Evolutionary conservation across 2,329 filamentous ascomycete species (phyloP), one percentile per base, ranked within the genome.

Genomic region (Didymella lethalis): DNA sequence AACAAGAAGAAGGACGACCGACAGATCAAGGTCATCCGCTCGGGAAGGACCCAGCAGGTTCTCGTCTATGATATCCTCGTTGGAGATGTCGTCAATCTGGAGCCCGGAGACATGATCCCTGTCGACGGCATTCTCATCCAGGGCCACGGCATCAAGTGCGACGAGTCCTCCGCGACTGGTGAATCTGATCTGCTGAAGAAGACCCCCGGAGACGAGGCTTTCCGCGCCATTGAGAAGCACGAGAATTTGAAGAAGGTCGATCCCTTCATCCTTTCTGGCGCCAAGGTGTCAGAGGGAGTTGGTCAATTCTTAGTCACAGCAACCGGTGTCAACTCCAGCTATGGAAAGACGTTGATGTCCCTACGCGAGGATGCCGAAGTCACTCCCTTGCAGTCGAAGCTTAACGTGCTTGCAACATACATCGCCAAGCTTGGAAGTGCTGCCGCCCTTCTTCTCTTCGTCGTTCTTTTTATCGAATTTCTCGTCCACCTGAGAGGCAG

Each of bases 181-280:
- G 89, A 92, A 76, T 91, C 88, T 0, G 89, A 92, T 66, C 83
- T 88, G 49, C 84, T 91, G 74, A 88, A 86, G 75, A 92, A 92
- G 78, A 86, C 83, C 1, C 74, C 85, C 2, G 88, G 83, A 2
- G 85, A 87, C 28, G 88, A 90, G 25, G 90, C 91, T 20, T 88
- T 84, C 72, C 82, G 82, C 32, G 83, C 86, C 3, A 88, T 90
- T 63, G 84, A 88, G 62, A 86, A 85, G 47, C 81, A 86, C 58
- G 82, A 88, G 51, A 81, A 81, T 16, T 77, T 89, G 32, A 83
- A 83, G 79, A 92, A 92, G 69, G 79, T 90, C 61, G 91, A 93
- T 66, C 91, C 91, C 0, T 94, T 94, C 75, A 92, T 97, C 68
- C 91, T 96, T 66, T 97, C 93, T 29, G 93, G 91, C 45, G 89